Base-by-base conservation (phyloP, 2,329 filamentous ascomycete genomes). In the Fusarium papillatum region DNA sequence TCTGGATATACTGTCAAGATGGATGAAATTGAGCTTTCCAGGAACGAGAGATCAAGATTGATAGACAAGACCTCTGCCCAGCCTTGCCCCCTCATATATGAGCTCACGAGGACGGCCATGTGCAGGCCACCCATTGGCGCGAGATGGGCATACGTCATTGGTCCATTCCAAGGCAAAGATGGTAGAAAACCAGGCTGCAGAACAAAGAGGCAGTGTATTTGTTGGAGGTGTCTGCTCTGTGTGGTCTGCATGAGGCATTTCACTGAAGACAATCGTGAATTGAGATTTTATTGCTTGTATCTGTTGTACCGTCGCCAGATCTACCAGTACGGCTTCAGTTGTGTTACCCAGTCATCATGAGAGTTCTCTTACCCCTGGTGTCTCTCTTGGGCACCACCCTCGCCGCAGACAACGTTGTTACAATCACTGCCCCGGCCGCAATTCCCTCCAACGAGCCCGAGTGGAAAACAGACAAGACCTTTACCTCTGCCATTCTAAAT, bases 401-500 rank as follows among this genome's bases (percentile, higher is more conserved):
- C 34, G 65, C 67, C 26, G 69, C 59, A 16, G 61, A 69, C 17
- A 69, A 74, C 2, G 84, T 82, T 39, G 72, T 84, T 60, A 86
- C 83, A 36, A 70, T 84, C 66, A 87, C 85, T 9, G 80, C 77
- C 4, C 71, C 81, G 0, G 78, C 82, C 3, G 48, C 81, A 9
- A 81, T 83, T 22, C 83, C 84, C 24, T 85, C 84, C 70, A 76
- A 78, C 22, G 82, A 83, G 63, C 84, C 86, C 13, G 76, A 80
- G 43, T 84, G 80, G 75, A 79, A 75, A 36, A 68, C 79, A 34
- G 71, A 74, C 59, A 70, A 77, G 36, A 71, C 81, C 64, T 90
- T 91, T 82, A 85, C 84, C 4, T 85, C 85, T 17, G 88, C 90
- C n/a, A 83, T 94, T 29, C 87, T 95, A 65, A 88, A 90, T 81